These are phyloP conservation scores for Sporisorium graminicola DNA, from an alignment of 1,284 basidiomycete species.

Conservation along the genomic window DNA sequence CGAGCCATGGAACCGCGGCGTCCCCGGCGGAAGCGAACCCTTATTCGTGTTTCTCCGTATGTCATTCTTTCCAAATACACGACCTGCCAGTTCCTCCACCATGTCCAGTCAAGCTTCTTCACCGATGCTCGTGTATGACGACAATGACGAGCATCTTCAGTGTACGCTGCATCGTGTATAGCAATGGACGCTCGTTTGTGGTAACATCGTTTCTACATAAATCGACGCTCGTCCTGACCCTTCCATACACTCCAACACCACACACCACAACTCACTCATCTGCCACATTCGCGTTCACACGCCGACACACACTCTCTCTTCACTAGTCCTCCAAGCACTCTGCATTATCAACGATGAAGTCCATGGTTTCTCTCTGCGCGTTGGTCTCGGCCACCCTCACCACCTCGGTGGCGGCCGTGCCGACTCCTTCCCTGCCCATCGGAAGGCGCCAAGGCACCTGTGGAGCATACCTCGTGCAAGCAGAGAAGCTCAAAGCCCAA, in stretches of 20 bases:
- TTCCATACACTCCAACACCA: background rate
- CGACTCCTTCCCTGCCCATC: no score
- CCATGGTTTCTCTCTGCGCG: slow-evolving; percentile 11
- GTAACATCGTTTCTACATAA: background rate
- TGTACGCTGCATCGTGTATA: background rate
- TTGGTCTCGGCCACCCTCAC: slow-evolving; percentile 16
- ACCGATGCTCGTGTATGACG: background rate
- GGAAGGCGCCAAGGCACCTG: no score
- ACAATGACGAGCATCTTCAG: background rate
- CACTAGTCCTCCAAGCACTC: no score
- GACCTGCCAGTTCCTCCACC: no score
- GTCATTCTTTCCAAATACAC: no score
- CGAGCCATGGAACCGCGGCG: slow-evolving; percentile 2
- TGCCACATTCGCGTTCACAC: background rate
- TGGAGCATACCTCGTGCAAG: no score
- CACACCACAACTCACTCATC: background rate
- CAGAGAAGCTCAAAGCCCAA: no score
- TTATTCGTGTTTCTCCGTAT: background rate
- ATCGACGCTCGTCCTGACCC: background rate
- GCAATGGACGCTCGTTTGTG: background rate
- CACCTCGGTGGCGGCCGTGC: slow-evolving; percentile 10
- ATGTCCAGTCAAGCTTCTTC: no score
- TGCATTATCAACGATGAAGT: slow-evolving; percentile 21
- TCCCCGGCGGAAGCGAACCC: background rate
- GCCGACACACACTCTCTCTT: background rate